These are phyloP conservation scores for Microcyclospora pomicola DNA, from an alignment of 2,329 filamentous ascomycete species.

Conservation along the genomic window DNA sequence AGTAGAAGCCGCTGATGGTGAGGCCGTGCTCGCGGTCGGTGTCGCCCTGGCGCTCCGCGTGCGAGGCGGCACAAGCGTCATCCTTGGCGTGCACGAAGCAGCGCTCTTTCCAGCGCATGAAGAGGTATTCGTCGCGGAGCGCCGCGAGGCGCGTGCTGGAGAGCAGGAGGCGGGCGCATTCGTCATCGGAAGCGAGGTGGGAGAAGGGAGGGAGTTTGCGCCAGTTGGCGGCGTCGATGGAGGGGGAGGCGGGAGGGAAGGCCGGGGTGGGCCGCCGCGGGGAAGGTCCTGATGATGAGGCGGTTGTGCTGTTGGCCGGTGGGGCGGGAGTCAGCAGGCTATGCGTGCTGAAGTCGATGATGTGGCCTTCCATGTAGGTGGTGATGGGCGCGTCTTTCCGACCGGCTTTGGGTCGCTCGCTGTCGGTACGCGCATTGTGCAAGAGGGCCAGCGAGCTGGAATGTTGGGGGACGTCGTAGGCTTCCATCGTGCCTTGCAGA, in stretches of 20 bases:
- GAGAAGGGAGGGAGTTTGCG: conserved; percentile 33
- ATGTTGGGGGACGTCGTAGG: conserved; percentile 49
- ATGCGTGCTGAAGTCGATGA: conserved; percentile 44
- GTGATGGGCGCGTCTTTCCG: conserved; percentile 39
- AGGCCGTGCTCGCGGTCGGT: conserved; percentile 29
- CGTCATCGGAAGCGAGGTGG: conserved; percentile 14
- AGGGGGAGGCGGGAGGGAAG: conserved; percentile 31
- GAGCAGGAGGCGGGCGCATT: conserved; percentile 27
- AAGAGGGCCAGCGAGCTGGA: conserved; percentile 3
- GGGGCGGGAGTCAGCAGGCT: conserved; percentile 38
- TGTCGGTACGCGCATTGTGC: conserved; percentile 4
- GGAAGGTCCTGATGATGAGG: not conserved
- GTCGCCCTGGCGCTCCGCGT: conserved; percentile 11
- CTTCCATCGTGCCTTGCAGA: conserved; percentile 55
- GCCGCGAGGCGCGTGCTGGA: conserved; percentile 25
- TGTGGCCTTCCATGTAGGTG: conserved; percentile 55
- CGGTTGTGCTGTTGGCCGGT: conserved; percentile 6
- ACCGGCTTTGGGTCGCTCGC: conserved; percentile 18
- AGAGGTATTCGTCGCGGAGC: conserved; percentile 35
- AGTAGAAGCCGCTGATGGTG: conserved; percentile 43
- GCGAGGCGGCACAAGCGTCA: conserved; percentile 12
- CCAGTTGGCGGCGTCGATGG: conserved; percentile 36
- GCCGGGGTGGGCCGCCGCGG: conserved; percentile 15
- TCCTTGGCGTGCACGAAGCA: conserved; percentile 30
- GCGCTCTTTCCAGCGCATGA: conserved; percentile 44